Base-by-base conservation (phyloP, 2,329 filamentous ascomycete genomes). In the Verticillium alfalfae region DNA sequence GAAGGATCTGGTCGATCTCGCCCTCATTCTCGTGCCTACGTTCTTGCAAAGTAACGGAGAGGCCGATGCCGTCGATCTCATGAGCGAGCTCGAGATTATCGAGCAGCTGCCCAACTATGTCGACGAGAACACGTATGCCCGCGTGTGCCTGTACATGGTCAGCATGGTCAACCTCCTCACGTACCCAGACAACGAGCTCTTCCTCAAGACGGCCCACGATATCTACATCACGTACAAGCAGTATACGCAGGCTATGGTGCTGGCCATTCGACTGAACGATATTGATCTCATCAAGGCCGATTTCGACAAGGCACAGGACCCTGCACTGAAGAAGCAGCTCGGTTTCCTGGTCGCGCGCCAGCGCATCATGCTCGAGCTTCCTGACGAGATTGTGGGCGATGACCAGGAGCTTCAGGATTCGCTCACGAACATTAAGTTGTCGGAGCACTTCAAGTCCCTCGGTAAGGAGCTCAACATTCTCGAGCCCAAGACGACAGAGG, bases 151-250 rank as follows among this genome's bases (percentile, higher is more conserved):
- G 68, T 99, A 99, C 79, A 97, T 99, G 89, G 92, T 96, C 69
- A 96, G 92, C 81, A 98, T 98, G 91, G 95, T 99, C 68, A 96
- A 95, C 72, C 86, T 99, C 22, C 87, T 99, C 74, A 97, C 95
- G 60, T 98, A 96, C 72, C 95, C 95, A 54, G 95, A 99, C 77
- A 97, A 99, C 76, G 92, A 97, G 73, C 88, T 91, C 70, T 98
- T 99, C 78, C 88, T 99, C 63, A 89, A 88, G 66, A 96, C 94
- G 8, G 93, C 94, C 57, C 95, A 98, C 79, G 85, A 89, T 66
- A 96, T 99, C 72, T 99, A 99, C 79, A 89, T 93, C 69, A 85
- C 91, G 68, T 96, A 97, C 81, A 91, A 95, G 71, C 92, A 97
- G 74, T 88, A 93, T 68, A 90, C 94, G 3, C 93, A 97, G 75